Evolutionary conservation across 331 rosid species (phyloP), one percentile per base, ranked within the genome.

Genomic region (Acacia pycnantha): DNA sequence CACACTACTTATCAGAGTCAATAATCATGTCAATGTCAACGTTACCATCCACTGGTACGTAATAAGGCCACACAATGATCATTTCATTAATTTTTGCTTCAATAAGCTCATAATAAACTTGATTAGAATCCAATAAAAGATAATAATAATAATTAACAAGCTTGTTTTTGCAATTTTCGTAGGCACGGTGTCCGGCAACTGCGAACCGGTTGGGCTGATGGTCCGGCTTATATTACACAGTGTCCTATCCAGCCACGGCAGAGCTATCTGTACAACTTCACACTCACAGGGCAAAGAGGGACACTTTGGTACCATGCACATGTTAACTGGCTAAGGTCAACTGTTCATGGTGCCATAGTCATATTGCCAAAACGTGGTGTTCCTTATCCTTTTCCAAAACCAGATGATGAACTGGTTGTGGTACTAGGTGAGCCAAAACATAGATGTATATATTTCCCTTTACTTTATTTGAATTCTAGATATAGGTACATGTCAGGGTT

Each of bases 251-350:
- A 58, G 18, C 62, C 95, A 43, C 92, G 94, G 22, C 90, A 94
- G 4, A 87, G 78, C 76, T 94, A 50, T 40, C 19, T 92, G 19
- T 94, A 94, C 85, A 91, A 94, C 85, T 94, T 89, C 90, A 92
- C 97, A 11, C 11, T 94, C 47, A 89, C 90, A 8, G 97, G 97
- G 16, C 98, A 94, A 87, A 87, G 98, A 61, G 98, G 98, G 76
- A 94, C 98, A 46, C 92, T 94, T 59, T 82, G 90, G 9, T 94
- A 95, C 94, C 98, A 94, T 54, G 97, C 97, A 50, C 98, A 94
- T 82, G 84, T 94, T 53, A 84, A 83, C 21, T 94, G 98, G 98
- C 90, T 94, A 8, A 90, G 98, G 79, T 81, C 97, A 35, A 94
- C 97, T 0, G 87, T 92, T 40, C 92, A 94, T 50, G 98, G 97